Conservation (phyloP, 768 basidiomycete species). For the Amanita inopinata region DNA sequence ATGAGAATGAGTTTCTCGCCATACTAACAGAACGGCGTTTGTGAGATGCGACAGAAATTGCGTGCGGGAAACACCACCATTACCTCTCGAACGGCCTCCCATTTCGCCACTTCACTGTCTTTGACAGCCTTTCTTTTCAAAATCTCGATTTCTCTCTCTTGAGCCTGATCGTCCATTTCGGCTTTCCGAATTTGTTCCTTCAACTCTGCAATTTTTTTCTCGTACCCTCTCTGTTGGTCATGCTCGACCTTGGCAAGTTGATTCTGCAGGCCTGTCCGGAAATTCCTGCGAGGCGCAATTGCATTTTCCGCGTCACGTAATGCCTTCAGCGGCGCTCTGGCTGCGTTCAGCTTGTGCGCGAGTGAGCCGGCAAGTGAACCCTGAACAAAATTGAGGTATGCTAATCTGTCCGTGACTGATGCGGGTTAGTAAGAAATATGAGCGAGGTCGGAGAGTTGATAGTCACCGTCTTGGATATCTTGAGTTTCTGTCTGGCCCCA, state of each 20-base stretch:
- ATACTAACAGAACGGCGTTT: conserved; percentile 36
- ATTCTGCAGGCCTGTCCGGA: conserved; percentile 43
- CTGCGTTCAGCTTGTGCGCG: conserved; percentile 49
- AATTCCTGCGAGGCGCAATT: conserved; percentile 51
- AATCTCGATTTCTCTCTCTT: conserved; percentile 64
- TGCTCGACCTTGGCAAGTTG: conserved; percentile 63
- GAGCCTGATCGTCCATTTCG: conserved; percentile 49
- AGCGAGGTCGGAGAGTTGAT: conserved; percentile 8
- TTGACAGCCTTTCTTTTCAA: conserved; percentile 67
- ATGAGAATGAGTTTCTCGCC: conserved; percentile 72
- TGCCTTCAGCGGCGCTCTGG: conserved; percentile 59
- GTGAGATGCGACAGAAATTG: conserved; percentile 2
- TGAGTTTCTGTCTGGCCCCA: conserved; percentile 70
- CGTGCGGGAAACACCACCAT: conserved; percentile 8
- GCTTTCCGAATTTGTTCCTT: conserved; percentile 58
- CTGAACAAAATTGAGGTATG: conserved; percentile 71
- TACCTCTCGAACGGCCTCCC: conserved; percentile 79
- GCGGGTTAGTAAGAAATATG: conserved; percentile 9
- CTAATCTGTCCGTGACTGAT: conserved; percentile 70
- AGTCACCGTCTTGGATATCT: conserved; percentile 70
- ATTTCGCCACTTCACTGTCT: conserved; percentile 69
- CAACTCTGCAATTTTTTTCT: conserved; percentile 62
- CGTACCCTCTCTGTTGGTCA: conserved; percentile 51
- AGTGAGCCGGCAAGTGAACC: conserved; percentile 57
- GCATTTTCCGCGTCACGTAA: conserved; percentile 61